Evolutionary conservation across 345 rosid species (phyloP).

Genomic region (Iberis pinnata): DNA sequence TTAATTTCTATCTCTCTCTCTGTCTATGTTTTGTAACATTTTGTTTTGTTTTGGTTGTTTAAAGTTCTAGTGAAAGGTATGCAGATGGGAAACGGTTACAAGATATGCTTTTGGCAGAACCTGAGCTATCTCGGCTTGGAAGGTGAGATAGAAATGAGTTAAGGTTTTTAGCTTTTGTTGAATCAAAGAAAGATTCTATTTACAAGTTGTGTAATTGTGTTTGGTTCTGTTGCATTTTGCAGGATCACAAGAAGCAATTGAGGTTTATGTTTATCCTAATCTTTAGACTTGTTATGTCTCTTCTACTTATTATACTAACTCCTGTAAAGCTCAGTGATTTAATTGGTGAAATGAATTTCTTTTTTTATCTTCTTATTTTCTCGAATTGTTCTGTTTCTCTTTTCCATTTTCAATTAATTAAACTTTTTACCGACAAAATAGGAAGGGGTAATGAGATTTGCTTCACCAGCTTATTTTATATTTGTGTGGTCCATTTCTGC

Average conservation of each 20-base stretch:
- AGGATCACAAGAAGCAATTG: conserved; percentile 38
- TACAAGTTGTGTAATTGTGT: neutral
- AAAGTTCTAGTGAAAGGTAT: conserved; percentile 38
- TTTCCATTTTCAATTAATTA: no score
- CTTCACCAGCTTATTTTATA: no score
- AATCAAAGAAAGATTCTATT: neutral
- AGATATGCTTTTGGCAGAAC: conserved; percentile 75
- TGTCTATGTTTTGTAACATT: conserved; percentile 6
- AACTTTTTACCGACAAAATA: no score
- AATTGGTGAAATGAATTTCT: neutral
- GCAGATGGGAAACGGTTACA: conserved; percentile 45
- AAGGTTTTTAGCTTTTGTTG: neutral
- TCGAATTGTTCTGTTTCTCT: no score
- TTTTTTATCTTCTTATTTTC: neutral
- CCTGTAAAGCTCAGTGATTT: conserved; percentile 20
- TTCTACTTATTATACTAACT: no score
- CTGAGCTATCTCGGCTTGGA: conserved; percentile 75
- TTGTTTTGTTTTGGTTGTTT: neutral
- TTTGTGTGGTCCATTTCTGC: no score
- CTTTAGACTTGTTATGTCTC: conserved; percentile 6
- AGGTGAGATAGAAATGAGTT: conserved; percentile 53
- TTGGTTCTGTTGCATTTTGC: conserved; percentile 30
- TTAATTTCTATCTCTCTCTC: neutral
- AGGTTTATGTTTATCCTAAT: conserved; percentile 6
- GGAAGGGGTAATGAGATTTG: no score